These are phyloP conservation scores for Geotrichum candidum DNA, from an alignment of 1,139 yeast genomes.

Conservation along the genomic window DNA sequence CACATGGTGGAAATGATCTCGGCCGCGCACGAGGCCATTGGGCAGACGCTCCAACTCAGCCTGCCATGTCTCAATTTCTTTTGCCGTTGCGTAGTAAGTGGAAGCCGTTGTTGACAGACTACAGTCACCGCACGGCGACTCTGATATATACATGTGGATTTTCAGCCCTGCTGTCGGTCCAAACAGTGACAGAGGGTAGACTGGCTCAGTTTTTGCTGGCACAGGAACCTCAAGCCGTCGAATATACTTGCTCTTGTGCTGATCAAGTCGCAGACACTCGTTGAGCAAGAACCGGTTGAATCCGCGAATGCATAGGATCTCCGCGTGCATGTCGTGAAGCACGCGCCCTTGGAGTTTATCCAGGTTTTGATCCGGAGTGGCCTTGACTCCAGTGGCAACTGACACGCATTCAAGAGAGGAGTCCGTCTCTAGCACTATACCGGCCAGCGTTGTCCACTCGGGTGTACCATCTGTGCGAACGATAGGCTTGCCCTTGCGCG, in stretches of 20 bases:
- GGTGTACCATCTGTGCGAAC: conserved; percentile 52
- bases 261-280: conserved; percentile 31
- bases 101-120: conserved; percentile 45
- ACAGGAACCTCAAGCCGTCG: background rate
- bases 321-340: conserved; percentile 89
- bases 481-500: conserved; percentile 51
- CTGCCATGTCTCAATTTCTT: conserved; percentile 27
- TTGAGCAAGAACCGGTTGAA: conserved; percentile 47
- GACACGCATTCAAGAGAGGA: conserved; percentile 37
- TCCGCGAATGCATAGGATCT: conserved; percentile 61
- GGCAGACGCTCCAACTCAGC: conserved; percentile 24
- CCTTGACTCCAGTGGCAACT: conserved; percentile 78
- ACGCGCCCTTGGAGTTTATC: conserved; percentile 44
- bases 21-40: conserved; percentile 50
- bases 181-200: background rate
- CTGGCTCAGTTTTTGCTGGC: background rate
- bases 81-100: conserved; percentile 27
- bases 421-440: conserved; percentile 48
- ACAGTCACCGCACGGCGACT: conserved; percentile 91
- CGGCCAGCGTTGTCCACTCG: conserved; percentile 86
- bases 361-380: conserved; percentile 50
- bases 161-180: conserved; percentile 29
- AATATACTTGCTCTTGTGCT: background rate
- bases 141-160: conserved; percentile 63
- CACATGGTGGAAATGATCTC: conserved; percentile 49